Percentiles rank a stretch among this genome's conserved stretches.
phyloP scores from a whole-genome alignment of 2,329 filamentous ascomycete species.

The Neopestalotiopsis rosae region DNA sequence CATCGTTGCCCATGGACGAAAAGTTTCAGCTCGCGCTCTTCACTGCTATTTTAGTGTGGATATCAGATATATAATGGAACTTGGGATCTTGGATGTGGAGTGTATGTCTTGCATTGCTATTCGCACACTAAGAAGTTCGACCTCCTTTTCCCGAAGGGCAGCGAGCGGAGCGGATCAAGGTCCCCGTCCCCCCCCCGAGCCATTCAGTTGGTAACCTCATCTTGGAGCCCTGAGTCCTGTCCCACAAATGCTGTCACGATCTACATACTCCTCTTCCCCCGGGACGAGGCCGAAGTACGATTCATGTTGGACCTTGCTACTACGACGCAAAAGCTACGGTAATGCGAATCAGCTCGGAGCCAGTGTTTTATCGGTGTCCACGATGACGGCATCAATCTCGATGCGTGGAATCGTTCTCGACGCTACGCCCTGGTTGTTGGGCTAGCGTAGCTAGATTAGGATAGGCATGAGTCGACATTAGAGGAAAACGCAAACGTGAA shows the following conservation, averaged over 20 bases:
- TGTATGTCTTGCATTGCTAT: background rate
- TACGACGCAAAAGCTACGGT: background rate
- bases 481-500: background rate
- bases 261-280: background rate
- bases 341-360: background rate
- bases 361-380: background rate
- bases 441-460: background rate
- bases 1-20: conserved; percentile 1
- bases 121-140: background rate
- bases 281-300: background rate
- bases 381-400: background rate
- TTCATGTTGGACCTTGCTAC: background rate
- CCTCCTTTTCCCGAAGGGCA: background rate
- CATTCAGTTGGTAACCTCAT: background rate
- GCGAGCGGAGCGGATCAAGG: background rate
- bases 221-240: background rate
- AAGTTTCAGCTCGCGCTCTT: background rate
- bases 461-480: background rate
- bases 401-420: background rate
- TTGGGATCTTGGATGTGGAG: background rate
- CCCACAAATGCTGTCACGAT: conserved; percentile 1
- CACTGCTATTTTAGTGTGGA: background rate
- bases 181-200: background rate
- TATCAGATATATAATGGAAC: background rate
- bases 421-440: background rate